Evolutionary conservation across 495 filamentous ascomycete species (phyloP).

Genomic region (Friedmanniomyces endolithicus): DNA sequence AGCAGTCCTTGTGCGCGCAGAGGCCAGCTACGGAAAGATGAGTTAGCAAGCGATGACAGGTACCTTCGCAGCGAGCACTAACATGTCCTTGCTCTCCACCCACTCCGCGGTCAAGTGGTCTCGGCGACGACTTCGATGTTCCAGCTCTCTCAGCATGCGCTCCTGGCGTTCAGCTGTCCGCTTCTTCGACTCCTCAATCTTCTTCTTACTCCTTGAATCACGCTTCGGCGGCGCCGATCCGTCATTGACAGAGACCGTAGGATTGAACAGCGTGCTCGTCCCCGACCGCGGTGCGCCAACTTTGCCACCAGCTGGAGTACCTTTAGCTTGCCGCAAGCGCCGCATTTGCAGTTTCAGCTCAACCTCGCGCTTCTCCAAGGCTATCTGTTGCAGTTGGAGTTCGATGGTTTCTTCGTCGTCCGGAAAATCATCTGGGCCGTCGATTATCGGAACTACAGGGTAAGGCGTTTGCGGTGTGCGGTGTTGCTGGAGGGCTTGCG

Average conservation of each 20-base stretch:
- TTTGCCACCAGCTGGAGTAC: not conserved
- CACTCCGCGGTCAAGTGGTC: constrained; percentile 20
- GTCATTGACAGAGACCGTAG: not conserved
- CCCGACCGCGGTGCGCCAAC: not conserved
- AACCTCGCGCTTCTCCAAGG: constrained; percentile 17
- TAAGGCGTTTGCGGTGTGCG: constrained; percentile 9
- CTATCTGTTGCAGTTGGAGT: constrained; percentile 18
- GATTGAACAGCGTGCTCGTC: constrained; percentile 13
- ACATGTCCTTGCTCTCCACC: constrained; percentile 20
- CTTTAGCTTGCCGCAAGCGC: constrained; percentile 4
- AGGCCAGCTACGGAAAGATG: constrained; percentile 7
- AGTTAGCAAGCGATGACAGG: not conserved
- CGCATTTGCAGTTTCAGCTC: constrained; percentile 19
- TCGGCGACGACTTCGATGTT: constrained; percentile 15
- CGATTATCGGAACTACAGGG: not conserved
- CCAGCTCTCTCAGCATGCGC: constrained; percentile 14
- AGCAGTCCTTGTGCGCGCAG: constrained; percentile 16
- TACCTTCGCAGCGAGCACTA: not conserved
- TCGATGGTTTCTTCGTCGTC: constrained; percentile 19
- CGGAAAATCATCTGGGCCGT: not conserved
- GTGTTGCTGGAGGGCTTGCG: constrained; percentile 12
- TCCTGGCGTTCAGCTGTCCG: constrained; percentile 18
- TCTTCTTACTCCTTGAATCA: constrained; percentile 20
- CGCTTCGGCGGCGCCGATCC: constrained; percentile 7
- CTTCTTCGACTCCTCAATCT: constrained; percentile 18